Conservation (phyloP, 345 rosid genomes). For the Boechera stricta region DNA sequence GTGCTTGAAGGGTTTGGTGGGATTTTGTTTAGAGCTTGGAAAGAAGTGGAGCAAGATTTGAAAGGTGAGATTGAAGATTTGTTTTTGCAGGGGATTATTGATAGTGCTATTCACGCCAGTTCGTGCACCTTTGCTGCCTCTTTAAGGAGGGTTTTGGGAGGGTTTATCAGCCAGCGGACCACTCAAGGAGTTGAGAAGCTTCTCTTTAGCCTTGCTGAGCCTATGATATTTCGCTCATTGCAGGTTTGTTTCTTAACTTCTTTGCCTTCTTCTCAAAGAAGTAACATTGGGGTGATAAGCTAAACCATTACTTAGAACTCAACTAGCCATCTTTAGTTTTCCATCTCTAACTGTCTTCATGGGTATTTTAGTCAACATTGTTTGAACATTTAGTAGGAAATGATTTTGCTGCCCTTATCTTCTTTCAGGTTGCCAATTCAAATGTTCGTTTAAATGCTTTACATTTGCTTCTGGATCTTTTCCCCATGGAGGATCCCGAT, state of each 20-base stretch:
- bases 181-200: constrained; percentile 84
- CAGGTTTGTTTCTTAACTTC: constrained; percentile 57
- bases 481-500: constrained; percentile 95
- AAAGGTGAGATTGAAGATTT: constrained; percentile 76
- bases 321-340: too few relatives aligned
- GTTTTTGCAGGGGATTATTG: constrained; percentile 73
- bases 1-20: constrained; percentile 88
- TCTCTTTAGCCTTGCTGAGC: constrained; percentile 81
- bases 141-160: constrained; percentile 80
- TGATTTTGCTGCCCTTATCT: constrained; percentile 27
- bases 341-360: too few relatives aligned
- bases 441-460: constrained; percentile 90
- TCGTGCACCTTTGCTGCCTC: constrained; percentile 64
- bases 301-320: neutral
- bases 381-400: neutral
- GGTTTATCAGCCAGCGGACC: constrained; percentile 71
- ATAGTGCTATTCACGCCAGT: constrained; percentile 71
- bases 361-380: neutral
- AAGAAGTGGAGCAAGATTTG: constrained; percentile 57
- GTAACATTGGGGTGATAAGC: neutral
- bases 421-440: constrained; percentile 89
- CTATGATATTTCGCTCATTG: constrained; percentile 82
- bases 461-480: constrained; percentile 84
- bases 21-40: constrained; percentile 85
- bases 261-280: neutral